phyloP scores from a whole-genome alignment of 2,329 filamentous ascomycete species.

The Alternaria longipes region DNA sequence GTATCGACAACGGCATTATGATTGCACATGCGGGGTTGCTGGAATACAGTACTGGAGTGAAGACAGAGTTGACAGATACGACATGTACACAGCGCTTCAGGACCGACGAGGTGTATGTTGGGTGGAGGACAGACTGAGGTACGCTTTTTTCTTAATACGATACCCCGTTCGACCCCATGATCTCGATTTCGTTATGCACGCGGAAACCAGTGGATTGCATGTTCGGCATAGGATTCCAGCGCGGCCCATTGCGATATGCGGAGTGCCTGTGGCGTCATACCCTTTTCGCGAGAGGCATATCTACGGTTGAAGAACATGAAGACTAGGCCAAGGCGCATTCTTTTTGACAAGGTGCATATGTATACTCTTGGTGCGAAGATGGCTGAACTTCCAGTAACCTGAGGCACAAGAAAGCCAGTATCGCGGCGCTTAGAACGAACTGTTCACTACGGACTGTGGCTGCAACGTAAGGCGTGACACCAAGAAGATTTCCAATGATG shows the following conservation, averaged over 20 bases:
- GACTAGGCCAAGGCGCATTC: too few species aligned
- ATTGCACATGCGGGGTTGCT: conserved; percentile 95
- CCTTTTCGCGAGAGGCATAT: neutral
- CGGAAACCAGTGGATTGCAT: neutral
- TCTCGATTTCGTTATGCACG: neutral
- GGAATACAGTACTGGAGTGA: conserved; percentile 82
- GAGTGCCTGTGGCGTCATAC: neutral
- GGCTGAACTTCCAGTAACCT: too few species aligned
- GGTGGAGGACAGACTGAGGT: conserved; percentile 55
- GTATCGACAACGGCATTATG: conserved; percentile 99
- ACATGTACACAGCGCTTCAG: conserved; percentile 68
- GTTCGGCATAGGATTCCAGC: neutral
- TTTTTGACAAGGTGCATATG: too few species aligned
- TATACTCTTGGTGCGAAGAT: too few species aligned
- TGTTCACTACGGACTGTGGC: too few species aligned
- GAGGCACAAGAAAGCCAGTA: too few species aligned
- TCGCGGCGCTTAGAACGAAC: too few species aligned
- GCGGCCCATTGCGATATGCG: neutral
- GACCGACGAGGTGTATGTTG: conserved; percentile 61
- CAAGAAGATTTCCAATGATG: too few species aligned
- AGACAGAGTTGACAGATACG: conserved; percentile 79
- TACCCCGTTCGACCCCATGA: conserved; percentile 8
- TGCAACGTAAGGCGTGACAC: too few species aligned
- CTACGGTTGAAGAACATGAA: too few species aligned
- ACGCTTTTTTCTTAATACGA: conserved; percentile 14